A percentile compares a stretch with the other conserved stretches of the same genome.
phyloP scores from a whole-genome alignment of 2,329 filamentous ascomycete genomes.

The Trichoderma arundinaceum region DNA sequence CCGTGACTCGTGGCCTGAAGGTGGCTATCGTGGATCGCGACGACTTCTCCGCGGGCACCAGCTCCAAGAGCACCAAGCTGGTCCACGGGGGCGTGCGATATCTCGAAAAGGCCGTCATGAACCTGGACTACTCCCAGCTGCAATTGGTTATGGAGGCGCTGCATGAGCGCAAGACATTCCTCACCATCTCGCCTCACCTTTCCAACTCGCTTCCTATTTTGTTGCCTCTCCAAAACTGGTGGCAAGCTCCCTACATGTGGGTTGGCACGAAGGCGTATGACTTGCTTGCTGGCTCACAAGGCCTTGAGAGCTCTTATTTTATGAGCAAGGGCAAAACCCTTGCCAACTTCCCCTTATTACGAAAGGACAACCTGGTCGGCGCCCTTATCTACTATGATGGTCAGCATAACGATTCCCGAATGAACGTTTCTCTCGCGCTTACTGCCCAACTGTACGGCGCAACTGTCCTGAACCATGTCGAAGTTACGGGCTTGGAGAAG shows the following conservation, averaged over 20 bases:
- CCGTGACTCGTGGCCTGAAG: slow-evolving; percentile 76
- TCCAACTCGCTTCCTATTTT: slow-evolving; percentile 83
- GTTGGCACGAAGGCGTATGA: slow-evolving; percentile 78
- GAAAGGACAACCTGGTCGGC: slow-evolving; percentile 73
- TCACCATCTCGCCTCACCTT: slow-evolving; percentile 82
- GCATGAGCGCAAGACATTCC: slow-evolving; percentile 80
- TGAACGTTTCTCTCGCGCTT: slow-evolving; percentile 84
- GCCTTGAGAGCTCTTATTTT: slow-evolving; percentile 84
- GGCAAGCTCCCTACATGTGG: slow-evolving; percentile 79
- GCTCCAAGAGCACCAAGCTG: slow-evolving; percentile 86
- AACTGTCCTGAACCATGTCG: slow-evolving; percentile 80
- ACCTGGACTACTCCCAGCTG: slow-evolving; percentile 83
- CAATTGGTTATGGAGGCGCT: slow-evolving; percentile 81
- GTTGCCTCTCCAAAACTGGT: slow-evolving; percentile 82
- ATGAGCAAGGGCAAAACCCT: slow-evolving; percentile 77
- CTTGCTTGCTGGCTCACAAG: slow-evolving; percentile 78
- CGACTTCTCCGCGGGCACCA: slow-evolving; percentile 81
- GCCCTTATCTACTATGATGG: slow-evolving; percentile 87
- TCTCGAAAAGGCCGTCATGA: slow-evolving; percentile 84
- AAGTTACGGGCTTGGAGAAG: slow-evolving; percentile 77
- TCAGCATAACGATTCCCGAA: slow-evolving; percentile 84
- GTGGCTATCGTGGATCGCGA: slow-evolving; percentile 83
- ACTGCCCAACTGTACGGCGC: slow-evolving; percentile 81
- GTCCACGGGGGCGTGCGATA: slow-evolving; percentile 86
- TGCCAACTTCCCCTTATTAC: slow-evolving; percentile 79